Evolutionary conservation across 768 basidiomycete species (phyloP).

Genomic region (Boletus fagicola): DNA sequence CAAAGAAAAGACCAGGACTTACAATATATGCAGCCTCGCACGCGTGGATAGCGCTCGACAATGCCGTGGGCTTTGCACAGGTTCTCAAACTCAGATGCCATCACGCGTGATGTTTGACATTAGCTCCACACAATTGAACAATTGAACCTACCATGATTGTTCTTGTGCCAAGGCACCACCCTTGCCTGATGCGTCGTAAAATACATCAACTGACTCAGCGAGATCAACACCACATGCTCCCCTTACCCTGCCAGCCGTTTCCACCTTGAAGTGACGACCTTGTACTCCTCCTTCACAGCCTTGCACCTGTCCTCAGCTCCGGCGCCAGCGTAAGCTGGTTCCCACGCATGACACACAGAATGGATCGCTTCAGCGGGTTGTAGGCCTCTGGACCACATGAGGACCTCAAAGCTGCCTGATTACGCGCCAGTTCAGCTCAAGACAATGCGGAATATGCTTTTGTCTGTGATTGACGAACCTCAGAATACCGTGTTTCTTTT

Average conservation of each 20-base stretch:
- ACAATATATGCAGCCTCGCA: conserved; percentile 72
- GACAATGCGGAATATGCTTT: neutral
- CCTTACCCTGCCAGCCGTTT: too few species aligned
- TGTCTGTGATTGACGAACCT: neutral
- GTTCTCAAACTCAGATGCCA: too few species aligned
- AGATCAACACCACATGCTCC: too few species aligned
- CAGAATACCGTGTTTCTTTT: neutral
- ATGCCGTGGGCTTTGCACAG: conserved; percentile 49
- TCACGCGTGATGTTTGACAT: conserved; percentile 30
- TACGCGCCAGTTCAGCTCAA: conserved; percentile 5
- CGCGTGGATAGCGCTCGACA: conserved; percentile 63
- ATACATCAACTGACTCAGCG: too few species aligned
- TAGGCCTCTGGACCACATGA: too few species aligned
- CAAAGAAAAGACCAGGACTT: conserved; percentile 10
- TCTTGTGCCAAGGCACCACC: conserved; percentile 68
- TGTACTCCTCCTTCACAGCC: too few species aligned
- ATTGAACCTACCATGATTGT: neutral
- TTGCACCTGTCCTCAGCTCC: too few species aligned
- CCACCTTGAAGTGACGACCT: too few species aligned
- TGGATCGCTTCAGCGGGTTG: too few species aligned
- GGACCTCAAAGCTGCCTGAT: neutral
- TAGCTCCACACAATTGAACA: neutral
- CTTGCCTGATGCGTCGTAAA: too few species aligned
- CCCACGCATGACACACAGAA: too few species aligned
- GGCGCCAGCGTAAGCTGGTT: too few species aligned